Conservation (phyloP, 805 yeast species). For the Metschnikowia similis region DNA sequence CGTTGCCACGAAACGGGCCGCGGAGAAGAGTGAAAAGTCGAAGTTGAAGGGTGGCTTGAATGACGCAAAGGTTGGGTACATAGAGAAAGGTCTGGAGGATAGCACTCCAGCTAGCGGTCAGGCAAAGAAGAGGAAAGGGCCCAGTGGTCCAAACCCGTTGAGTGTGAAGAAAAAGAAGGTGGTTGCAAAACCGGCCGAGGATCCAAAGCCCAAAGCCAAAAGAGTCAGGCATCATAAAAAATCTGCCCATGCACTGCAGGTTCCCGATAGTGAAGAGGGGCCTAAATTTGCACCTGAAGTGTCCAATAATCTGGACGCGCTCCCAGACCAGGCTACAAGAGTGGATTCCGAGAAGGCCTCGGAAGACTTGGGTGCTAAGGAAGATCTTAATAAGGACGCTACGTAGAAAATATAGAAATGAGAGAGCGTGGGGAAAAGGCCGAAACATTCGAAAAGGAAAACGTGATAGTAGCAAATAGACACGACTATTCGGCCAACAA, state of each 20-base stretch:
- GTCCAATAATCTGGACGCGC: background rate
- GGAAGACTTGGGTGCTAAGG: background rate
- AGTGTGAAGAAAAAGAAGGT: slow-evolving; percentile 75
- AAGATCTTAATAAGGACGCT: background rate
- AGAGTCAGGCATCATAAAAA: slow-evolving; percentile 15
- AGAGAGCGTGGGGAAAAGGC: background rate
- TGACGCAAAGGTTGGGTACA: slow-evolving; percentile 49
- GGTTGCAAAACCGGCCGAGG: slow-evolving; percentile 33
- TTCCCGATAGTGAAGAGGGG: background rate
- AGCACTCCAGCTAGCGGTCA: slow-evolving; percentile 5
- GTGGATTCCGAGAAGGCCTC: background rate
- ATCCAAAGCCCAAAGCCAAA: slow-evolving; percentile 11
- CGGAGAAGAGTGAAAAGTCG: slow-evolving; percentile 49
- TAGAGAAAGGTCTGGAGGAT: slow-evolving; percentile 19
- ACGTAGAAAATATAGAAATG: too few relatives aligned
- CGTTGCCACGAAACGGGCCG: slow-evolving; percentile 48
- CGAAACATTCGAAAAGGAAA: background rate
- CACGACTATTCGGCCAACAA: slow-evolving; percentile 7
- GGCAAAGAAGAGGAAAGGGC: slow-evolving; percentile 56
- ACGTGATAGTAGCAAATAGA: background rate
- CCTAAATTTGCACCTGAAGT: background rate
- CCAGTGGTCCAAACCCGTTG: slow-evolving; percentile 84
- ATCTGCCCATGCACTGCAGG: background rate
- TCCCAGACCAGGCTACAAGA: background rate
- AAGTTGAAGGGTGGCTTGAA: slow-evolving; percentile 81